Conservation (phyloP, 805 yeast genomes). For the Metschnikowia similis region DNA sequence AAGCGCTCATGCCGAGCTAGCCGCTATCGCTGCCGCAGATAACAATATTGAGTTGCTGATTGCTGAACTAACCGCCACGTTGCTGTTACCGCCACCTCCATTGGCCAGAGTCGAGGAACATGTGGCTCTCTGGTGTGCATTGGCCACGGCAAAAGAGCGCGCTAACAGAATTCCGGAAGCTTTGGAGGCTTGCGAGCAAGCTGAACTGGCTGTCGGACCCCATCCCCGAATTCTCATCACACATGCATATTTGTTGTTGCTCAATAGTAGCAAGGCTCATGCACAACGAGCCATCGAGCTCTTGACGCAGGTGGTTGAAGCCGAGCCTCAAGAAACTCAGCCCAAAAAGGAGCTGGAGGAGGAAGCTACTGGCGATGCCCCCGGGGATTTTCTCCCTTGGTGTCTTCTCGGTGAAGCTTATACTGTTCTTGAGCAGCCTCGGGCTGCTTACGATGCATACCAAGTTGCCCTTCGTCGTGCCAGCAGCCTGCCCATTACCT, state of each 20-base stretch:
- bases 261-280: conserved; percentile 20
- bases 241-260: conserved; percentile 47
- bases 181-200: conserved; percentile 45
- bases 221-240: conserved; percentile 43
- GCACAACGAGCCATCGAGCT: conserved; percentile 19
- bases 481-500: conserved; percentile 52
- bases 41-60: conserved; percentile 48
- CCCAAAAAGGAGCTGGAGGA: conserved; percentile 11
- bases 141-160: conserved; percentile 49
- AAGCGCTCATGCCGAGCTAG: conserved; percentile 52
- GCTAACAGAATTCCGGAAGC: conserved; percentile 49
- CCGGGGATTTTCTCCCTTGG: conserved; percentile 57
- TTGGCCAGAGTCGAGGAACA: conserved; percentile 43
- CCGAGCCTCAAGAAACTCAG: conserved; percentile 15
- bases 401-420: conserved; percentile 52
- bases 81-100: conserved; percentile 48
- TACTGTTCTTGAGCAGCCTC: conserved; percentile 41
- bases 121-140: conserved; percentile 49
- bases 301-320: conserved; percentile 16
- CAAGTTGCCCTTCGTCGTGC: conserved; percentile 53
- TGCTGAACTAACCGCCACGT: conserved; percentile 46
- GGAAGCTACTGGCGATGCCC: conserved; percentile 18
- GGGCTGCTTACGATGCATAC: conserved; percentile 51
- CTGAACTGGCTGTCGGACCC: conserved; percentile 42
- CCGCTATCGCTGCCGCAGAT: conserved; percentile 49